These are phyloP conservation scores for Apiospora koreana DNA, from an alignment of 2,329 filamentous ascomycete genomes.

Conservation along the genomic window DNA sequence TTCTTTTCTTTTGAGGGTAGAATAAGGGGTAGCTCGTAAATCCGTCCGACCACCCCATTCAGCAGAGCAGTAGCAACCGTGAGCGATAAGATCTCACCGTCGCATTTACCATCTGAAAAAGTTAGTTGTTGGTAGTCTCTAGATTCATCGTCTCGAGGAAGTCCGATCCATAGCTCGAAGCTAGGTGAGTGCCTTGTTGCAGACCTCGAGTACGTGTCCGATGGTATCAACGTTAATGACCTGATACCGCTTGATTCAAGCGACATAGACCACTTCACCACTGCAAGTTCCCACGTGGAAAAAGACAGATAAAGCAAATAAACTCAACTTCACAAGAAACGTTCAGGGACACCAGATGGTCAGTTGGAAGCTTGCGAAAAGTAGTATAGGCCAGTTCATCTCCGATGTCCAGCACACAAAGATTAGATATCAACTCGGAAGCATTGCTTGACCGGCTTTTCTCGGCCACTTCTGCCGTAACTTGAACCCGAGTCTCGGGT, in stretches of 20 bases:
- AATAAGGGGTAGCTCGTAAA: neutral
- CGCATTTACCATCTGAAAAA: too few relatives aligned
- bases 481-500: neutral
- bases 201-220: neutral
- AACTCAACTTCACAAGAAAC: neutral
- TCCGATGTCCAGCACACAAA: neutral
- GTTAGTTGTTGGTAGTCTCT: too few relatives aligned
- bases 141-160: too few relatives aligned
- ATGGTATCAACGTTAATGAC: neutral
- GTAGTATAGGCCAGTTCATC: neutral
- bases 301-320: neutral
- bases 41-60: neutral
- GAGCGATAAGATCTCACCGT: too few relatives aligned
- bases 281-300: neutral
- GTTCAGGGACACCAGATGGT: neutral
- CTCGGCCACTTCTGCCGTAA: neutral
- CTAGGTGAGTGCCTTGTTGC: neutral
- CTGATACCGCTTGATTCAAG: neutral
- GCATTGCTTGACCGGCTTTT: neutral
- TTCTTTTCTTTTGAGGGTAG: neutral
- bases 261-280: neutral
- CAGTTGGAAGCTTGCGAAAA: neutral
- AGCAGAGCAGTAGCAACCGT: too few relatives aligned
- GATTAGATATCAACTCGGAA: neutral
- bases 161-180: neutral